A percentile compares a stretch with the other conserved stretches of the same genome.
These are phyloP conservation scores for Cyathus striatus DNA, from an alignment of 768 basidiomycete species.

Conservation along the genomic window DNA sequence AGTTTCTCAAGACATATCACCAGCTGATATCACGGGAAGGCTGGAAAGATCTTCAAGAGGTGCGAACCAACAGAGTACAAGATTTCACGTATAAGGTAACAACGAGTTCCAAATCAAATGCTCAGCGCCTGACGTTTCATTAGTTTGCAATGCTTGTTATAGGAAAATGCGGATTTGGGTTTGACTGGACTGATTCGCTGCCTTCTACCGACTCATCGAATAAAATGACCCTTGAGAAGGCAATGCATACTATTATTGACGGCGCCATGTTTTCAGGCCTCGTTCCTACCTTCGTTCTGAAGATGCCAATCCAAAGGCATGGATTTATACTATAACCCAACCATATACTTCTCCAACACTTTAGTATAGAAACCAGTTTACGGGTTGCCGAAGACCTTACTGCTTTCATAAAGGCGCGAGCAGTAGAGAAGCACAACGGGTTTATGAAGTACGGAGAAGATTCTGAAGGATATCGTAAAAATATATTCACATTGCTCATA, in stretches of 20 bases:
- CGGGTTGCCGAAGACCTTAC: conserved; percentile 21
- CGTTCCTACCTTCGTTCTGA: conserved; percentile 32
- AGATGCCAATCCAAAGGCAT: conserved; percentile 29
- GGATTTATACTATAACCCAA: conserved; percentile 20
- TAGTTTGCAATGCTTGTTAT: conserved; percentile 41
- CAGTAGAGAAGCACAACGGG: conserved; percentile 22
- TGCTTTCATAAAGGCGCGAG: conserved; percentile 32
- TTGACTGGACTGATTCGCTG: conserved; percentile 32
- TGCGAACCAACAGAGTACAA: not conserved
- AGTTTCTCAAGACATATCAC: not conserved
- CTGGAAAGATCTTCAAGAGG: not conserved
- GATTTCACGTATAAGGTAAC: not conserved
- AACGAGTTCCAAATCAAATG: not conserved
- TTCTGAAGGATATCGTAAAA: not conserved
- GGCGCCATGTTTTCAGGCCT: conserved; percentile 15
- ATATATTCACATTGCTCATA: conserved; percentile 26
- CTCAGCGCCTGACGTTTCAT: not conserved
- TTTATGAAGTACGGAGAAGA: conserved; percentile 12
- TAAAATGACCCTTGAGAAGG: conserved; percentile 30
- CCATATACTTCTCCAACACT: too few species aligned
- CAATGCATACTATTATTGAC: conserved; percentile 27
- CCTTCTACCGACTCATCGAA: conserved; percentile 32
- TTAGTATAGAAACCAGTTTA: too few species aligned
- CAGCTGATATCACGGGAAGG: not conserved
- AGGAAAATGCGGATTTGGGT: conserved; percentile 42